Evolutionary conservation across 352 stramenopile genomes (phyloP).

Genomic region (Elongisporangium prolatum): DNA sequence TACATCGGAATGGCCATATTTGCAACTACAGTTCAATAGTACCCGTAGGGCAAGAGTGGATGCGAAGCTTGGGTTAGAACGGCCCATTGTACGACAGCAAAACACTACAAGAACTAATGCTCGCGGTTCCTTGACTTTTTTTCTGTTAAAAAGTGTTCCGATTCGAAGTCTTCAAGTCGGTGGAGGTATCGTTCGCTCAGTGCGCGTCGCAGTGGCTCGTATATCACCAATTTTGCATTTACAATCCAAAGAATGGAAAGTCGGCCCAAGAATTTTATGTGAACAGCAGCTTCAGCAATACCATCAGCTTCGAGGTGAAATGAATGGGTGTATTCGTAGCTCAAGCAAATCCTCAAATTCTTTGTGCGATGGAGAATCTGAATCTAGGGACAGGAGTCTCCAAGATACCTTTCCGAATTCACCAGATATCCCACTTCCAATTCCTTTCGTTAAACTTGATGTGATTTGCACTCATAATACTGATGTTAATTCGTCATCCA

Average conservation of each 20-base stretch:
- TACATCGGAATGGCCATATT: slow-evolving; percentile 42
- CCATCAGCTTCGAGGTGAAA: slow-evolving; percentile 25
- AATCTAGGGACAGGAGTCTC: neutral
- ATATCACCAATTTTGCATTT: slow-evolving; percentile 59
- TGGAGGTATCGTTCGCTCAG: slow-evolving; percentile 56
- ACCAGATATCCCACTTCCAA: slow-evolving; percentile 25
- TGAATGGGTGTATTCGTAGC: neutral
- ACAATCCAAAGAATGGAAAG: slow-evolving; percentile 55
- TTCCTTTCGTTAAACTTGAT: slow-evolving; percentile 65
- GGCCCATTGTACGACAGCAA: neutral
- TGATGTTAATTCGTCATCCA: neutral
- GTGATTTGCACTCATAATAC: slow-evolving; percentile 50
- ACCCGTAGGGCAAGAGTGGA: slow-evolving; percentile 39
- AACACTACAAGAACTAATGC: neutral
- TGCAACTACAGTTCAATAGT: slow-evolving; percentile 66
- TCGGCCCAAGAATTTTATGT: slow-evolving; percentile 59
- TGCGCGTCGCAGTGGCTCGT: slow-evolving; percentile 40
- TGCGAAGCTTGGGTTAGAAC: neutral
- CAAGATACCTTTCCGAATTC: neutral
- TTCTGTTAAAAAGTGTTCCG: slow-evolving; percentile 60
- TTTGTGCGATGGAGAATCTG: neutral
- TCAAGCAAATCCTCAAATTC: neutral
- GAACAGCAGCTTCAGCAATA: slow-evolving; percentile 58
- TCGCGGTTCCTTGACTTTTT: slow-evolving; percentile 20
- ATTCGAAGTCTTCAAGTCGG: slow-evolving; percentile 55